A percentile compares a stretch with the other conserved stretches of the same genome.
phyloP scores from a whole-genome alignment of 164 flowering plant species.

The Liriodendron chinense region DNA sequence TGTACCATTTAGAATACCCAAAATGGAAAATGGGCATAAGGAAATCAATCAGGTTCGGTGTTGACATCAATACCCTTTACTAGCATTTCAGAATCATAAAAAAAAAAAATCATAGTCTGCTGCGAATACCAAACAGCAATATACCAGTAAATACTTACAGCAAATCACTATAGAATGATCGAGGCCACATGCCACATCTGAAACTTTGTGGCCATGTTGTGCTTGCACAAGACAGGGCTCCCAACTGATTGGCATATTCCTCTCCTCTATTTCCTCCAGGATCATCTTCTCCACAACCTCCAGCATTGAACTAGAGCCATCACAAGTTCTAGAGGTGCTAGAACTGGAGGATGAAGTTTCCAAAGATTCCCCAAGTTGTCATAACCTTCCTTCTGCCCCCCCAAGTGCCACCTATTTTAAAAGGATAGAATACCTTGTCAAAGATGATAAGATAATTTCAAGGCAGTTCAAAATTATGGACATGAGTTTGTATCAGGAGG shows the following conservation, averaged over 20 bases:
- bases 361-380: conserved; percentile 42
- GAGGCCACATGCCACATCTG: conserved; percentile 81
- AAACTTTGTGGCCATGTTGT: conserved; percentile 40
- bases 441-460: conserved; percentile 58
- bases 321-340: neutral
- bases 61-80: too few species aligned
- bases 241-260: conserved; percentile 84
- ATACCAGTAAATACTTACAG: conserved; percentile 37
- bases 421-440: neutral
- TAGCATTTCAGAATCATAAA: neutral
- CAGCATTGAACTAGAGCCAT: conserved; percentile 19
- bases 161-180: conserved; percentile 88
- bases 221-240: conserved; percentile 69
- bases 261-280: conserved; percentile 66
- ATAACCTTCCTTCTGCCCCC: conserved; percentile 82
- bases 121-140: neutral
- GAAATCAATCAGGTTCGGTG: too few species aligned
- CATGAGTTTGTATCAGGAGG: too few species aligned
- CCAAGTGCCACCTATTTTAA: conserved; percentile 70
- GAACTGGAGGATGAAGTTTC: conserved; percentile 28
- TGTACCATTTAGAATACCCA: too few species aligned
- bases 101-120: neutral
- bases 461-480: too few species aligned
- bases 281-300: conserved; percentile 68
- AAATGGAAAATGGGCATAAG: too few species aligned